These are phyloP conservation scores for Syzygium grande DNA, from an alignment of 345 rosid species.

Conservation along the genomic window DNA sequence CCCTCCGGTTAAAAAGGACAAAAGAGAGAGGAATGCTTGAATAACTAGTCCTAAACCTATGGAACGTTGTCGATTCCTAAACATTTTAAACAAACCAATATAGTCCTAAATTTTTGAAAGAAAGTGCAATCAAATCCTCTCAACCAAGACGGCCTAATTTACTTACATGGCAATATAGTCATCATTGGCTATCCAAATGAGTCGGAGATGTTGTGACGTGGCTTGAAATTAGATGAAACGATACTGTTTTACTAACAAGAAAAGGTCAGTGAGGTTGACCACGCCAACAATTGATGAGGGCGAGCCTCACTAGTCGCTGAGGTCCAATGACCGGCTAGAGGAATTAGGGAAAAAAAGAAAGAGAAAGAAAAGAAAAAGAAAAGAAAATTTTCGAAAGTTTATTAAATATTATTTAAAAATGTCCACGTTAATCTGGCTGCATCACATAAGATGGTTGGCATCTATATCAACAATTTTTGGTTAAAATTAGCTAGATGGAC, in stretches of 20 bases:
- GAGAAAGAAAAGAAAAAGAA: too few relatives aligned
- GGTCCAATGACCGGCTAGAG: too few relatives aligned
- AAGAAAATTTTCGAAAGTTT: too few relatives aligned
- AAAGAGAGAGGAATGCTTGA: not conserved
- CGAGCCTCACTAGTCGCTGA: too few relatives aligned
- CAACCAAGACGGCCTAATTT: not conserved
- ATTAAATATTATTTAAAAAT: too few relatives aligned
- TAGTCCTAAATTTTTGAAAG: not conserved
- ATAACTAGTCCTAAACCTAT: not conserved
- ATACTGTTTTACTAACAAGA: not conserved
- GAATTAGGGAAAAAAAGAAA: too few relatives aligned
- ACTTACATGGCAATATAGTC: not conserved
- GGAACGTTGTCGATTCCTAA: not conserved
- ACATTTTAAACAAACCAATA: not conserved
- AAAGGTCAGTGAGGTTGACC: not conserved
- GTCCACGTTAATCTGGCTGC: too few relatives aligned
- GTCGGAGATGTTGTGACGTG: not conserved
- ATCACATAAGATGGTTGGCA: too few relatives aligned
- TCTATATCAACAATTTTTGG: too few relatives aligned
- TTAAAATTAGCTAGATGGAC: too few relatives aligned
- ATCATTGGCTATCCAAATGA: not conserved
- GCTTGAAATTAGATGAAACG: not conserved
- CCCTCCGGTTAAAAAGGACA: not conserved
- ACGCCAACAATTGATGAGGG: too few relatives aligned
- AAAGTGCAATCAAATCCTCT: not conserved